A percentile compares a stretch with the other conserved stretches of the same genome.
These are phyloP conservation scores for Talaromyces sp. DNA, from an alignment of 2,329 filamentous ascomycete genomes.

Conservation along the genomic window DNA sequence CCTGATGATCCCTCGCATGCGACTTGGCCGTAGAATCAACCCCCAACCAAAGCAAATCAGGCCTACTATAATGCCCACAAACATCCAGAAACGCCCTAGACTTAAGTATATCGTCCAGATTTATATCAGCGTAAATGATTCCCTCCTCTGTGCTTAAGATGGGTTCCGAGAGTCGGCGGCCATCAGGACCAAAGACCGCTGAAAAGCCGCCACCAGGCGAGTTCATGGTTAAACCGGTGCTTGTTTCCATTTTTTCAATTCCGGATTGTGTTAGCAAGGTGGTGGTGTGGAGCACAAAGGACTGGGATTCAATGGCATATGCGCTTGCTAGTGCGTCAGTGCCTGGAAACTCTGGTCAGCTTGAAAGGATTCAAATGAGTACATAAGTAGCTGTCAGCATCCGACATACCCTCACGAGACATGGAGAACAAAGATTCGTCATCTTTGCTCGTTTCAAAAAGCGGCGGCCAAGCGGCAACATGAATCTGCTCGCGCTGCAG, in stretches of 20 bases:
- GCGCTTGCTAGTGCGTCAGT: conserved; percentile 28
- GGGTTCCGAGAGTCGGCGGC: neutral
- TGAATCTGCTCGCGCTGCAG: conserved; percentile 48
- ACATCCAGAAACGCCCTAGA: conserved; percentile 34
- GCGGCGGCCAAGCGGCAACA: conserved; percentile 47
- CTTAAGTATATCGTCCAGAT: conserved; percentile 34
- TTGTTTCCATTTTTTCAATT: conserved; percentile 38
- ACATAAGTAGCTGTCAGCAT: neutral
- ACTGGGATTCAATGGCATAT: conserved; percentile 44
- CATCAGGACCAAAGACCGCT: neutral
- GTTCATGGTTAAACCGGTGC: conserved; percentile 28
- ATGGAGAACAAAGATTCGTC: neutral
- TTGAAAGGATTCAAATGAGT: neutral
- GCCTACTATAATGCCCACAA: conserved; percentile 50
- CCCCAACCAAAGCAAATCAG: conserved; percentile 52
- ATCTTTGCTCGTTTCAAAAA: conserved; percentile 5
- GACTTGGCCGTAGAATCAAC: conserved; percentile 18
- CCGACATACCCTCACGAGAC: neutral
- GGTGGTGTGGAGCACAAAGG: conserved; percentile 42
- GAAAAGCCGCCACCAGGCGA: neutral
- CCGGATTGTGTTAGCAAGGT: conserved; percentile 42
- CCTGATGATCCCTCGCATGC: neutral
- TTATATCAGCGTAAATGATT: conserved; percentile 45
- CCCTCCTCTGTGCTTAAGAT: neutral
- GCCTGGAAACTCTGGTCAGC: neutral